Evolutionary conservation across 345 rosid species (phyloP).

Genomic region (Populus pruinosa): DNA sequence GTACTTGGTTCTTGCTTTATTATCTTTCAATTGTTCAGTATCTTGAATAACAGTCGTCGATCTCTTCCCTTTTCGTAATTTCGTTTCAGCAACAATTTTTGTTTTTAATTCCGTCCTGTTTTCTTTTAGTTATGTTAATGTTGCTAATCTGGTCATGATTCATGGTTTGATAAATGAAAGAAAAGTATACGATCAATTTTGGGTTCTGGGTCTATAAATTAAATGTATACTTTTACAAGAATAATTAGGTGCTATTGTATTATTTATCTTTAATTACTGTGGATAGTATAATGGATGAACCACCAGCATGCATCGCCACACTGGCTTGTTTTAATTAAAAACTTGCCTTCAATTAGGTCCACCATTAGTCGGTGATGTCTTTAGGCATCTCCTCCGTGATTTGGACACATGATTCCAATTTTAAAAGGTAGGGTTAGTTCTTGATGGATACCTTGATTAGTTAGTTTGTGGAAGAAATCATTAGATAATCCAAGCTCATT

Average conservation of each 20-base stretch:
- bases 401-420: not conserved
- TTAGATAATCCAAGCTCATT: not conserved
- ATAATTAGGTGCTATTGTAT: not conserved
- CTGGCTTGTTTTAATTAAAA: not conserved
- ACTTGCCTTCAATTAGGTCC: not conserved
- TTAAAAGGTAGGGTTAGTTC: not conserved
- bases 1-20: conserved; percentile 1
- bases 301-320: not conserved
- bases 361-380: not conserved
- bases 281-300: no score
- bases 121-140: not conserved
- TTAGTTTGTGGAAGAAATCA: not conserved
- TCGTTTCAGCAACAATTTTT: not conserved
- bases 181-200: not conserved
- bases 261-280: not conserved
- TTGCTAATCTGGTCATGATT: not conserved
- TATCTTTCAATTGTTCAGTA: conserved; percentile 8
- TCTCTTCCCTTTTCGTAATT: not conserved
- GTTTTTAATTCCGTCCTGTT: not conserved
- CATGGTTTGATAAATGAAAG: not conserved
- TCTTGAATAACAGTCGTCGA: conserved; percentile 1
- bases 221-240: not conserved
- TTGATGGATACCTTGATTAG: not conserved
- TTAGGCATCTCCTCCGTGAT: not conserved
- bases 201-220: not conserved